phyloP scores from a whole-genome alignment of 257 asterid species.

The Salvia rosmarinus region DNA sequence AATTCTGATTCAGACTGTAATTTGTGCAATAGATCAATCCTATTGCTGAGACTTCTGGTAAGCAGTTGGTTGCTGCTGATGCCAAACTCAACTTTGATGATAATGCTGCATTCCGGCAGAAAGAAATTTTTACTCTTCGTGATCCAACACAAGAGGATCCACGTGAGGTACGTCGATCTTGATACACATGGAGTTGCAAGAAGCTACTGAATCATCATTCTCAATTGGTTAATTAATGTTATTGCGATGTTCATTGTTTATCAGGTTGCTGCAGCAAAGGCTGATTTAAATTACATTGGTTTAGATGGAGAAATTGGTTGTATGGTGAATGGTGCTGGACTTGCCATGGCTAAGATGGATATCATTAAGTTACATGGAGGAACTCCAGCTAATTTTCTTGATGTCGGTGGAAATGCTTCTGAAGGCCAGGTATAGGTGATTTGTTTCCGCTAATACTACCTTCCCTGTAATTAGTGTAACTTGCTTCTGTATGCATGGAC shows the following conservation, averaged over 20 bases:
- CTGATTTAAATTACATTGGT: conserved; percentile 95
- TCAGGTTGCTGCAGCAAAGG: conserved; percentile 98
- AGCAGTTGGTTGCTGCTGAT: conserved; percentile 93
- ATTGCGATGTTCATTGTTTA: not conserved
- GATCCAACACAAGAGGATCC: conserved; percentile 98
- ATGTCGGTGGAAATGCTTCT: conserved; percentile 98
- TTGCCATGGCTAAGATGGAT: conserved; percentile 99
- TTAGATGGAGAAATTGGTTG: conserved; percentile 99
- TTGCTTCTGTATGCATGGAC: not conserved
- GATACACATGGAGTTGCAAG: conserved; percentile 5
- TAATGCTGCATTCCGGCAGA: conserved; percentile 93
- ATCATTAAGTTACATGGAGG: conserved; percentile 97
- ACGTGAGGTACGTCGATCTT: conserved; percentile 69
- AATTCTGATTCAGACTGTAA: conserved; percentile 25
- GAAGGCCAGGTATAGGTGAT: conserved; percentile 73
- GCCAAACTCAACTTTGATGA: conserved; percentile 98
- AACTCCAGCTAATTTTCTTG: conserved; percentile 98
- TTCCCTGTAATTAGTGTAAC: not conserved
- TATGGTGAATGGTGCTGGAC: conserved; percentile 99
- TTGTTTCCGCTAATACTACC: not conserved
- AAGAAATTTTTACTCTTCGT: conserved; percentile 79
- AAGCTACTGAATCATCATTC: conserved; percentile 6
- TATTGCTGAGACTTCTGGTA: conserved; percentile 93
- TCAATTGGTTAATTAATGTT: conserved; percentile 8
- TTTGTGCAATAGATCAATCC: conserved; percentile 77